Base-by-base conservation (phyloP, 1,284 basidiomycete species). In the Rhodotorula glutinis region DNA sequence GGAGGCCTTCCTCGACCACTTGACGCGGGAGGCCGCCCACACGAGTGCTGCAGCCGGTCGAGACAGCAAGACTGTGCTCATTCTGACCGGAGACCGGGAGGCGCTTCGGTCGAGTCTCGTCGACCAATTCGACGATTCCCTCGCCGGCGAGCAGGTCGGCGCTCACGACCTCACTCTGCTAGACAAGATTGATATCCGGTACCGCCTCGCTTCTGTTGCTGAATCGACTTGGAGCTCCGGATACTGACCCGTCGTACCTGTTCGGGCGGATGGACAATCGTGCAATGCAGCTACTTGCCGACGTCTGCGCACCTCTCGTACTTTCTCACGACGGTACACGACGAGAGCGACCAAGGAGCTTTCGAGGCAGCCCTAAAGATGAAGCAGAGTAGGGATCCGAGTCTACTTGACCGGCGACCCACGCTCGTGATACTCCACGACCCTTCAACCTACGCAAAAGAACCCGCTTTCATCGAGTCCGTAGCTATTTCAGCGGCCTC, bases 371-470 rank as follows among this genome's bases (percentile, higher is more conserved):
- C 59, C 38, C 9, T 21, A 21, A 53, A 46, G 2, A 44, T 44
- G 5, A 40, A 29, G 2, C 7, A 3, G 4, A 44, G 21, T 8
- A n/a, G n/a, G 7, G 66, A 73, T 19, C 69, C 71, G 8, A 67
- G 63, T 41, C 66, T 62, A 23, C 54, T 73, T 3, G 53, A 57
- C 2, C 25, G 60, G 49, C 49, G 46, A 4, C 69, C 71, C 10
- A 66, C 66, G 7, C 33, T 73, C 4, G 69, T 73, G 17, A 56
- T 73, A 27, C 62, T 73, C 5, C 66, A 73, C 46, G 56, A 54
- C 17, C 53, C 64, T 4, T 63, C 62, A 30, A 53, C 58, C 27
- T 70, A 70, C 38, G 56, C 67, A 14, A 52, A 62, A 2, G 68
- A 70, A 23, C 46, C 49, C 11, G 38, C 19, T 38, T 43, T 53